Base-by-base conservation (phyloP, 176 grass and related monocot species). In the Ampelocalamus luodianensis region DNA sequence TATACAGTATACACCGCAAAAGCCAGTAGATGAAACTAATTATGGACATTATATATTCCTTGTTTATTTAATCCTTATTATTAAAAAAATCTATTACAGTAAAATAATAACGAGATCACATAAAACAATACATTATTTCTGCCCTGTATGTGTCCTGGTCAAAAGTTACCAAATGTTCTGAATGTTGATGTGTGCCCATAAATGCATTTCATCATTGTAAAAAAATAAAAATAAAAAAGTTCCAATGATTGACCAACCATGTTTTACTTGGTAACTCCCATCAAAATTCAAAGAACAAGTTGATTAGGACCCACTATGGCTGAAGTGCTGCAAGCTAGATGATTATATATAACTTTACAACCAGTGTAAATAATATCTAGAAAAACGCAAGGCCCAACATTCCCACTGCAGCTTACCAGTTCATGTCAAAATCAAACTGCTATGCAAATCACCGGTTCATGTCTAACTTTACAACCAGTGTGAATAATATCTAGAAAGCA, bases 1-100 rank as follows among this genome's bases (percentile, higher is more conserved):
- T 59, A 37, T 61, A 62, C 55, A 74, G 36, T 58, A 22, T 24
- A 37, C 63, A 81, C 40, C 37, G 59, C 10, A 78, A 78, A 78
- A 29, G 39, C 24, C 40, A 56, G 67, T 10, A 59, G 10, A 45
- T 78, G 17, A 59, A 55, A 22, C 54, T 68, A 67, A 58, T 67
- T 68, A 16, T n/a, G n/a, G 38, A 85, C 64, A 68, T 23, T 23
- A 69, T 66, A 59, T 26, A 77, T 44, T 77, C 18, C 6, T 46
- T 56, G 37, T 11, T 23, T 67, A 1, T 27, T 56, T 27, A 45
- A 79, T 44, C 23, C 23, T 64, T 13, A 17, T 56, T 56, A 22
- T 56, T 14, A 58, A 27, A 61, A 76, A 26, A 77, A 4, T 12
- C 12, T 17, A 6, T 50, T 49, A 10, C 23, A 16, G n/a, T 72